These are phyloP conservation scores for Hemisphaericaspora lyxosophila DNA, from an alignment of 1,139 yeast genomes.

Conservation along the genomic window DNA sequence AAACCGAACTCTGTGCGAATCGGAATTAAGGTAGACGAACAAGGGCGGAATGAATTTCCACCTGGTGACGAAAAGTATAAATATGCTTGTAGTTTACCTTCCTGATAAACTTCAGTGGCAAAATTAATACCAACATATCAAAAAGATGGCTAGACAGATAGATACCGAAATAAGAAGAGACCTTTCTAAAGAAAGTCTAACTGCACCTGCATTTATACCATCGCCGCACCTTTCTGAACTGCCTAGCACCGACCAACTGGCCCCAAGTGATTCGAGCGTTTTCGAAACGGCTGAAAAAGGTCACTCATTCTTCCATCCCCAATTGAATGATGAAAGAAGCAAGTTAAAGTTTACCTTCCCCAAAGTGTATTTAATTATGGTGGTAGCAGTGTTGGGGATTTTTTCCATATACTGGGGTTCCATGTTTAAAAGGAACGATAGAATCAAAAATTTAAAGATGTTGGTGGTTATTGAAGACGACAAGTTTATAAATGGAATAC, in stretches of 20 bases:
- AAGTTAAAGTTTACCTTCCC: conserved; percentile 18
- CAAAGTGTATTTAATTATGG: conserved; percentile 26
- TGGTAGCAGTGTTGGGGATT: conserved; percentile 28
- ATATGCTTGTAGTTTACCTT: too few species aligned
- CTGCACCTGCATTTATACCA: neutral
- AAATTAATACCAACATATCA: neutral
- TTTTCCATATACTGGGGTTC: conserved; percentile 46
- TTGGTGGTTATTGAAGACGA: conserved; percentile 42
- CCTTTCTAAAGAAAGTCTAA: neutral
- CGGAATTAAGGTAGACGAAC: too few species aligned
- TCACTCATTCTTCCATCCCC: conserved; percentile 5
- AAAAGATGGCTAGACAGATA: neutral
- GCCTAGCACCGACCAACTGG: too few species aligned
- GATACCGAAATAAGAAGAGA: neutral
- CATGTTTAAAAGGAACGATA: conserved; percentile 24
- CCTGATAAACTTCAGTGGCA: neutral
- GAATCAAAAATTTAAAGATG: conserved; percentile 32
- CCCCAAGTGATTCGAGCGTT: too few species aligned
- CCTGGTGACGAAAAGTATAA: too few species aligned
- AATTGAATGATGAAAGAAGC: conserved; percentile 22
- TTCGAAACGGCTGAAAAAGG: neutral
- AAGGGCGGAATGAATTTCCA: too few species aligned
- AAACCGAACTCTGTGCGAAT: too few species aligned
- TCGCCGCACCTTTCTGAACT: neutral
- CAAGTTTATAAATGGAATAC: conserved; percentile 20